Conservation (phyloP, 371 early-diverging fungal genomes). For the Mucor velutinosus region DNA sequence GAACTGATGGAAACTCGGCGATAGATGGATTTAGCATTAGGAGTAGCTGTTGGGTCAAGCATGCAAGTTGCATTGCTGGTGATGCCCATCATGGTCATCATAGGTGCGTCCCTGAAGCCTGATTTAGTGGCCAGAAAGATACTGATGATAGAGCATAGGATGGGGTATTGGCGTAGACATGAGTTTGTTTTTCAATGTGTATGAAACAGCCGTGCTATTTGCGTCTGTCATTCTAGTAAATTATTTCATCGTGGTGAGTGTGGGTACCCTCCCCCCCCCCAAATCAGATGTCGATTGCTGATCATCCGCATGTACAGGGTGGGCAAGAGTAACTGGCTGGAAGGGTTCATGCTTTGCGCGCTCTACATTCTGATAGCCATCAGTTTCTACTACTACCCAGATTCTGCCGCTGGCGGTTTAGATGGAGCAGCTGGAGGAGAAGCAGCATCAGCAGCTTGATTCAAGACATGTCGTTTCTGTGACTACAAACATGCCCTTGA, state of each 20-base stretch:
- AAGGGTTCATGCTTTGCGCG: slow-evolving; percentile 76
- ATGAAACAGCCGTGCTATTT: slow-evolving; percentile 83
- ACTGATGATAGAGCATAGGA: slow-evolving; percentile 35
- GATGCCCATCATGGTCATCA: slow-evolving; percentile 80
- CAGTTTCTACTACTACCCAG: slow-evolving; percentile 72
- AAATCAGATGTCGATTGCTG: background rate
- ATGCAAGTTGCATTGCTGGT: slow-evolving; percentile 91
- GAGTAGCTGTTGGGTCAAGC: slow-evolving; percentile 84
- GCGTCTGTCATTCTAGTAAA: slow-evolving; percentile 81
- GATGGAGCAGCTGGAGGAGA: background rate
- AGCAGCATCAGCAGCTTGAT: no score
- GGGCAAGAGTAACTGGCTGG: slow-evolving; percentile 81
- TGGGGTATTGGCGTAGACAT: slow-evolving; percentile 81
- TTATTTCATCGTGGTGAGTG: slow-evolving; percentile 64
- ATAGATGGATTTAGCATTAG: slow-evolving; percentile 81
- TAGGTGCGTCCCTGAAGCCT: slow-evolving; percentile 12
- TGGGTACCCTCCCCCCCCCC: slow-evolving; percentile 7
- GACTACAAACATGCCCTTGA: background rate
- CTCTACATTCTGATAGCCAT: slow-evolving; percentile 75
- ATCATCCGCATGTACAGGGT: slow-evolving; percentile 42
- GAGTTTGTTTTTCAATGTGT: slow-evolving; percentile 77
- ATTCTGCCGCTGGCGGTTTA: slow-evolving; percentile 19
- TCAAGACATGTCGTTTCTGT: background rate
- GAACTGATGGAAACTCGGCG: background rate
- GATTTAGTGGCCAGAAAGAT: no score